Percentiles rank a stretch among this genome's conserved stretches.
Evolutionary conservation across 1,139 yeast genomes (phyloP).

Genomic region (Scheffersomyces quercinus): DNA sequence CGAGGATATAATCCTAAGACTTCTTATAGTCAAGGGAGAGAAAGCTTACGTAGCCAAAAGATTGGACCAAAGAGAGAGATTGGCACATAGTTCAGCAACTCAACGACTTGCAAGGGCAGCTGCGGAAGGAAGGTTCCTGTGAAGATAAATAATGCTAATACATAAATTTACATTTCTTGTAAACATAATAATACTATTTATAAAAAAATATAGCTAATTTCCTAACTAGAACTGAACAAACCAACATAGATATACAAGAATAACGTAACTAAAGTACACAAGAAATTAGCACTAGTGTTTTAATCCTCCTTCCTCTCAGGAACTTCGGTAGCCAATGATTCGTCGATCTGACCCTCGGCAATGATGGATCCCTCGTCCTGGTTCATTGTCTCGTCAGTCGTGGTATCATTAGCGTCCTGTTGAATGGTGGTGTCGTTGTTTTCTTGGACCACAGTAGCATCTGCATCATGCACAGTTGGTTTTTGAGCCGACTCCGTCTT

Average conservation of each 20-base stretch:
- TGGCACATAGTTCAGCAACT: slow-evolving; percentile 65
- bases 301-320: slow-evolving; percentile 6
- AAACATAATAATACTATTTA: not conserved
- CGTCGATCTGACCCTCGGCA: slow-evolving; percentile 15
- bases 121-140: slow-evolving; percentile 38
- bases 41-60: slow-evolving; percentile 52
- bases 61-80: slow-evolving; percentile 59
- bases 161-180: not conserved
- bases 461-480: slow-evolving; percentile 26
- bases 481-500: not conserved
- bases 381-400: slow-evolving; percentile 42
- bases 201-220: not conserved
- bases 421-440: slow-evolving; percentile 45
- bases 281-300: not conserved
- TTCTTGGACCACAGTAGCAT: slow-evolving; percentile 39
- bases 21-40: slow-evolving; percentile 49
- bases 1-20: slow-evolving; percentile 68
- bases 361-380: slow-evolving; percentile 30
- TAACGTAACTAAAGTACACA: slow-evolving; percentile 1
- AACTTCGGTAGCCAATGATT: slow-evolving; percentile 2
- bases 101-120: slow-evolving; percentile 53
- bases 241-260: slow-evolving; percentile 1
- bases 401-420: slow-evolving; percentile 46
- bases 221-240: not conserved
- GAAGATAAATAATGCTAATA: slow-evolving; percentile 1